phyloP scores from a whole-genome alignment of 2,329 filamentous ascomycete species.

The Cordyceps farinosa region DNA sequence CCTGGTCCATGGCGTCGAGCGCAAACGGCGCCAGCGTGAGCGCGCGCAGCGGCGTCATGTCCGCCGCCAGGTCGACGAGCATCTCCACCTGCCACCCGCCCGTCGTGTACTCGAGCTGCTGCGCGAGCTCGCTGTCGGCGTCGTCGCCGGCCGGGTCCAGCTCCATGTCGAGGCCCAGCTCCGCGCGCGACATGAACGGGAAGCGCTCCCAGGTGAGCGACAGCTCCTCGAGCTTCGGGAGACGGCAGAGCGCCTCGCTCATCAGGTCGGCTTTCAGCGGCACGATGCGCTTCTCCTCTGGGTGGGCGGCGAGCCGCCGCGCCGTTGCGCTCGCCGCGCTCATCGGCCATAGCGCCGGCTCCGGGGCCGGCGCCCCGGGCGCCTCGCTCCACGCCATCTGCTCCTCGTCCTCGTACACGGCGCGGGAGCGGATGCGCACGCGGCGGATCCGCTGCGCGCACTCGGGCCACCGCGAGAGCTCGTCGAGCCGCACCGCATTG shows the following conservation, averaged over 20 bases:
- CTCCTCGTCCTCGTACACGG: constrained; percentile 15
- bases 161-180: neutral
- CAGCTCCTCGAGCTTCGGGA: constrained; percentile 7
- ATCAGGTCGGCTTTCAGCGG: neutral
- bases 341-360: neutral
- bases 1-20: constrained; percentile 13
- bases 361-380: neutral
- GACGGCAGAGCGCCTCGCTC: constrained; percentile 3
- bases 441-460: constrained; percentile 38
- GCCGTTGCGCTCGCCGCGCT: neutral
- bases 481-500: constrained; percentile 42
- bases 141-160: neutral
- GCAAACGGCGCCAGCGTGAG: neutral
- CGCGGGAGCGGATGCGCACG: constrained; percentile 4
- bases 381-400: neutral
- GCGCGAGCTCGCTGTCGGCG: neutral
- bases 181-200: constrained; percentile 5
- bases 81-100: constrained; percentile 4
- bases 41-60: neutral
- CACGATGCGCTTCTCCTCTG: neutral
- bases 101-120: constrained; percentile 10
- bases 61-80: constrained; percentile 12
- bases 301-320: neutral
- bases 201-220: constrained; percentile 2
- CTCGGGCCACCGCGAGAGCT: constrained; percentile 41